Base-by-base conservation (phyloP, 2,329 filamentous ascomycete species). In the Cordyceps militaris region DNA sequence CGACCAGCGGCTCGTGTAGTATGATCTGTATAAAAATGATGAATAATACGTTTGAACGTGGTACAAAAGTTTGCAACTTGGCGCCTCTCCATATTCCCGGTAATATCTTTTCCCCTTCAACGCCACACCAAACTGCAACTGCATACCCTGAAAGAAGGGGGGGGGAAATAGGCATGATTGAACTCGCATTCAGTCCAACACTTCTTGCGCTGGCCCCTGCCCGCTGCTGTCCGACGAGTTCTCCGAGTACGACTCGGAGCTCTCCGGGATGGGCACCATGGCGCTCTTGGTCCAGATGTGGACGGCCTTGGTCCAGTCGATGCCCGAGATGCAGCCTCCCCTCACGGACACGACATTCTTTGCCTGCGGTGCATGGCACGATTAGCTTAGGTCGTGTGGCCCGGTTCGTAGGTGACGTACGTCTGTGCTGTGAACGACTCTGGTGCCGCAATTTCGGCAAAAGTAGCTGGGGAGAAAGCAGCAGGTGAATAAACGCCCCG, bases 201-300 rank as follows among this genome's bases (percentile, higher is more conserved):
- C 28, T 3, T 19, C 14, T 19, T 59, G 57, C 14, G 50, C 49
- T 1, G 58, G 13, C 44, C 55, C 8, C 21, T 47, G 53, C 19
- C 55, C 54, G 32, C 44, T 46, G 28, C 47, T 57, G 13, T 57
- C 55, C 42, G 66, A 68, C 3, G 80, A 80, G 57, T 81, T 79
- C 59, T 81, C 82, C 14, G 79, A 76, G 66, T 80, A 79, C 6
- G 73, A 69, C 70, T 86, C 82, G 28, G 77, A 79, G 10, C 83
- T 81, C 63, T 86, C 83, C 2, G 86, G 85, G 61, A 89, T 87
- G 34, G 84, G 81, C 19, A 88, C 77, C 76, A 89, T 84, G 63
- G 85, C 85, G 43, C 77, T 79, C 64, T 82, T 83, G 21, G 83
- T 85, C 81, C 83, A 88, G 63, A 89, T 84, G 72, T 89, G 86